phyloP scores from a whole-genome alignment of 176 grass and related monocot species.

The Puya raimondii region DNA sequence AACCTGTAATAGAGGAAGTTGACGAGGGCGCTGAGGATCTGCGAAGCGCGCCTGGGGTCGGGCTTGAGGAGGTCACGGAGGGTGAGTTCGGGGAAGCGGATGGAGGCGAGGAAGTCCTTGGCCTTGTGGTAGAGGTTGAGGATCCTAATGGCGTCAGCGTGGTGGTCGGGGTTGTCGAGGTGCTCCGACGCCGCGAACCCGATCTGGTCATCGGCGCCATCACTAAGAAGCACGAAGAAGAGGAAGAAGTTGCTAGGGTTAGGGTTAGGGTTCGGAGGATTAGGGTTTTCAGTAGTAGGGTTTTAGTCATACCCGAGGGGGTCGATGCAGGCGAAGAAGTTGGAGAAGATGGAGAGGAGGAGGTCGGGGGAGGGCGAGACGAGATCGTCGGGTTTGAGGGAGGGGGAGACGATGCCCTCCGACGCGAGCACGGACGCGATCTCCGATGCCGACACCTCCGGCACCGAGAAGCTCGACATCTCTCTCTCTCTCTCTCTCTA shows the following conservation, averaged over 20 bases:
- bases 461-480: slow-evolving; percentile 40
- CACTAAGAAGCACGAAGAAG: slow-evolving; percentile 16
- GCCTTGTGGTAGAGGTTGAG: slow-evolving; percentile 26
- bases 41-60: slow-evolving; percentile 19
- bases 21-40: slow-evolving; percentile 57
- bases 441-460: slow-evolving; percentile 23
- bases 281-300: no score
- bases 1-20: slow-evolving; percentile 65
- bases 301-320: slow-evolving; percentile 14
- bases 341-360: slow-evolving; percentile 26
- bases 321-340: slow-evolving; percentile 26
- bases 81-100: slow-evolving; percentile 35
- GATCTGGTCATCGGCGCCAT: slow-evolving; percentile 47
- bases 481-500: background rate
- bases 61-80: slow-evolving; percentile 52
- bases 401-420: slow-evolving; percentile 27
- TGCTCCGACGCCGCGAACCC: slow-evolving; percentile 34
- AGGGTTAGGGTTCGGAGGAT: background rate
- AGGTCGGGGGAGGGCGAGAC: slow-evolving; percentile 29
- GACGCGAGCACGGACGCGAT: slow-evolving; percentile 21
- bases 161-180: slow-evolving; percentile 62
- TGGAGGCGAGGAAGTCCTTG: slow-evolving; percentile 37
- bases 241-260: background rate
- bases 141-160: slow-evolving; percentile 15
- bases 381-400: slow-evolving; percentile 30